phyloP scores from a whole-genome alignment of 768 basidiomycete species.

The Leucocoprinus sp. region DNA sequence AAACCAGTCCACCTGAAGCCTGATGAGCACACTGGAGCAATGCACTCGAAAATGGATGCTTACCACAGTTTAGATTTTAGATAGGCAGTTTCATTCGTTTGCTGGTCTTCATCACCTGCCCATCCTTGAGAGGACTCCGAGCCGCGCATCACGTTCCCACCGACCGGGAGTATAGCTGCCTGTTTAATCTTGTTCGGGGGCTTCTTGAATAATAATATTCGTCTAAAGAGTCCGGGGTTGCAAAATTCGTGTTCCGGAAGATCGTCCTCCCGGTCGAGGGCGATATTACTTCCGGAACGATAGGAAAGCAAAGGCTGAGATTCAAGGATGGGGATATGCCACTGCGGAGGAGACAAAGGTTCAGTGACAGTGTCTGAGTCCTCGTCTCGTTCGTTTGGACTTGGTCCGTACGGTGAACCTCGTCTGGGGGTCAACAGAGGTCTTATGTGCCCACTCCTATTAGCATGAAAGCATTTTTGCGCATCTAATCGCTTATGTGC shows the following conservation, averaged over 20 bases:
- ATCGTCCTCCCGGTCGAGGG: background rate
- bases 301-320: slow-evolving; percentile 3
- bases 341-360: background rate
- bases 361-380: slow-evolving; percentile 8
- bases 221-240: background rate
- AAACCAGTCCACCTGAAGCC: slow-evolving; percentile 80
- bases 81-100: slow-evolving; percentile 62
- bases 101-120: slow-evolving; percentile 17
- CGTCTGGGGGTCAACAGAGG: background rate
- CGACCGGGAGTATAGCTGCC: slow-evolving; percentile 23
- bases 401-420: background rate
- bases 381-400: slow-evolving; percentile 9
- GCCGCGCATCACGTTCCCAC: slow-evolving; percentile 25
- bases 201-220: slow-evolving; percentile 3
- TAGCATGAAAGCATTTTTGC: slow-evolving; percentile 17
- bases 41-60: slow-evolving; percentile 14
- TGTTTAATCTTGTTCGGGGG: slow-evolving; percentile 14
- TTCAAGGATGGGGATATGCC: background rate
- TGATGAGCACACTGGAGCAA: background rate
- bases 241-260: background rate
- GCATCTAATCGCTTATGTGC: slow-evolving; percentile 68
- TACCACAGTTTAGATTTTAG: slow-evolving; percentile 81
- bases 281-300: background rate
- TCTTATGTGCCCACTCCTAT: background rate
- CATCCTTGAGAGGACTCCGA: slow-evolving; percentile 16